These are phyloP conservation scores for Saksenaea oblongispora DNA, from an alignment of 371 early-diverging fungal species.

Conservation along the genomic window DNA sequence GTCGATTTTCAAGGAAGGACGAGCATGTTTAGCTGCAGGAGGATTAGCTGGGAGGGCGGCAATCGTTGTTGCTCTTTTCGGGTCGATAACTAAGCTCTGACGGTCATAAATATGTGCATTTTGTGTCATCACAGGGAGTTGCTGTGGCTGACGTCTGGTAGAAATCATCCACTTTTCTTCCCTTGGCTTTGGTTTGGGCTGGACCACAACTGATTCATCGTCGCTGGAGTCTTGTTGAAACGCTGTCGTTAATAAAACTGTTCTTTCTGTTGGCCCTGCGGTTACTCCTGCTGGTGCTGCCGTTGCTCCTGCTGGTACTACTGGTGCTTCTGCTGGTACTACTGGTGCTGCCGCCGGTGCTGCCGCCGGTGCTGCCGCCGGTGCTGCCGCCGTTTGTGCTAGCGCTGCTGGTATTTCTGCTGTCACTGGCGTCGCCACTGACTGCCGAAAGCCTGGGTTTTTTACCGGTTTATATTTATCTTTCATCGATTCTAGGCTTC, in stretches of 20 bases:
- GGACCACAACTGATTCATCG: slow-evolving; percentile 8
- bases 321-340: not conserved
- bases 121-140: slow-evolving; percentile 17
- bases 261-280: not conserved
- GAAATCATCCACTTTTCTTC: slow-evolving; percentile 29
- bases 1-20: not conserved
- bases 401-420: not conserved
- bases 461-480: slow-evolving; percentile 18
- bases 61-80: not conserved
- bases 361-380: not conserved
- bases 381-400: not conserved
- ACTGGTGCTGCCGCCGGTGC: slow-evolving; percentile 2
- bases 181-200: slow-evolving; percentile 9
- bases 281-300: not conserved
- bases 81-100: slow-evolving; percentile 6
- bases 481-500: not conserved
- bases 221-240: slow-evolving; percentile 7
- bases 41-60: not conserved
- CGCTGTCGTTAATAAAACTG: not conserved
- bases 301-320: not conserved
- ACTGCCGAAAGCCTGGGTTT: slow-evolving; percentile 9
- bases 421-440: not conserved
- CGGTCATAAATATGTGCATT: slow-evolving; percentile 24
- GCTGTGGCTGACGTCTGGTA: slow-evolving; percentile 21
- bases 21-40: not conserved